Evolutionary conservation across 371 early-diverging fungal genomes (phyloP).

Genomic region (Mortierella sp.): DNA sequence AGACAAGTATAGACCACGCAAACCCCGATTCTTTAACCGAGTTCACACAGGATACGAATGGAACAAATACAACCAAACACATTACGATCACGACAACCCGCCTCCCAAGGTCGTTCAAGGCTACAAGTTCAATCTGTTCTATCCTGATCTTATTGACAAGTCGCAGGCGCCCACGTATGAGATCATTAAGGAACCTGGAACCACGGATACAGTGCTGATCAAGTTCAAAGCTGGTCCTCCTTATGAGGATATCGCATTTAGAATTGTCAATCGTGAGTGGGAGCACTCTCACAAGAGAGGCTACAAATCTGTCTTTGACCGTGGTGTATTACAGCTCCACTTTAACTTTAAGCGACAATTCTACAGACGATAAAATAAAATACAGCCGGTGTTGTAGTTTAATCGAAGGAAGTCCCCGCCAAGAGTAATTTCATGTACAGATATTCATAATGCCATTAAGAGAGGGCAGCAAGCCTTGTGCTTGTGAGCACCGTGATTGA

Average conservation of each 20-base stretch:
- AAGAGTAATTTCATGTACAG: no score
- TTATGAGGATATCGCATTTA: slow-evolving; percentile 96
- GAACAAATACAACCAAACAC: slow-evolving; percentile 99
- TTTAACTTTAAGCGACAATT: slow-evolving; percentile 93
- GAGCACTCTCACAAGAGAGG: slow-evolving; percentile 93
- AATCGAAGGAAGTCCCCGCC: no score
- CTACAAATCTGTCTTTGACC: slow-evolving; percentile 91
- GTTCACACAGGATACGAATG: slow-evolving; percentile 97
- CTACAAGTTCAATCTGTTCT: slow-evolving; percentile 96
- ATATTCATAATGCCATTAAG: no score
- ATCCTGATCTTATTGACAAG: slow-evolving; percentile 96
- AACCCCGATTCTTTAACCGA: slow-evolving; percentile 95
- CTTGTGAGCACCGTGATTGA: no score
- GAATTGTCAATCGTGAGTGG: slow-evolving; percentile 96
- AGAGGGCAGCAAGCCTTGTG: no score
- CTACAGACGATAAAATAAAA: slow-evolving; percentile 73
- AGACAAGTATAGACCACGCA: slow-evolving; percentile 94
- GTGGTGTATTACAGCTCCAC: slow-evolving; percentile 92
- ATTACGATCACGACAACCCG: slow-evolving; percentile 96
- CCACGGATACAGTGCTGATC: slow-evolving; percentile 84
- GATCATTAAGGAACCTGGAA: slow-evolving; percentile 82
- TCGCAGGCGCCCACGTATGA: slow-evolving; percentile 89
- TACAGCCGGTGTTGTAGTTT: background rate
- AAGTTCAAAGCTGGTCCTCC: slow-evolving; percentile 95
- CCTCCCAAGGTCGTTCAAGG: slow-evolving; percentile 98